Evolutionary conservation across 805 yeast genomes (phyloP), one percentile per base, ranked within the genome.

Genomic region (Saccharomycopsis sp.): DNA sequence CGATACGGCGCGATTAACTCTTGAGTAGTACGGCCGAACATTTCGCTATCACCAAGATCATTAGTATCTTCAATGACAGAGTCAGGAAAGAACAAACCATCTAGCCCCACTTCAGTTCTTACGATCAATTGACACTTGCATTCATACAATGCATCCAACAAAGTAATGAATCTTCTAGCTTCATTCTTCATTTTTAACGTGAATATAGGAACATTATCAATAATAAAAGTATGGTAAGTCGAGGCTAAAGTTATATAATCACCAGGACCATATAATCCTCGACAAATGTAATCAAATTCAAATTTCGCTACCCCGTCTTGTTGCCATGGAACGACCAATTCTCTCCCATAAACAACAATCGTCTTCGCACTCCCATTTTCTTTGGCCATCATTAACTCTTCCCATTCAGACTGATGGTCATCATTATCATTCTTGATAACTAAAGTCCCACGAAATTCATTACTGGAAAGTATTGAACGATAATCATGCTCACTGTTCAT

Each of bases 161-260:
- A 59, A 0, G 83, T 77, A 41, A 82, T 81, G 54, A 81, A 75
- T 45, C 83, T 60, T 42, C 85, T 63, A 2, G 88, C 88, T 53
- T 81, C 85, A 53, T 79, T 79, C 52, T 77, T 79, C 75, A 68
- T 71, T 38, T 61, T 68, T 2, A 74, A 56, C 1, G 76, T 72
- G 60, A 82, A 59, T 4, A 74, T 64, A 0, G 89, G 89, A 2
- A 82, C 77, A 41, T 75, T 62, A 45, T 79, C 81, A 16, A 82
- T 55, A 3, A 82, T 65, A 23, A 83, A 62, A 1, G 79, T 74
- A 26, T 70, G 74, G 57, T 64, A 82, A 19, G 66, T 64, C 0
- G 85, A 74, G 0, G 87, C 81, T 24, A 82, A 56, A 0, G 86
- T 75, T 27, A 82, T 79, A 56, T 79, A 81, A 56, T 82, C 89